Base-by-base conservation (phyloP, 192 early-diverging fungal species). In the Bifiguratus adelaidae region DNA sequence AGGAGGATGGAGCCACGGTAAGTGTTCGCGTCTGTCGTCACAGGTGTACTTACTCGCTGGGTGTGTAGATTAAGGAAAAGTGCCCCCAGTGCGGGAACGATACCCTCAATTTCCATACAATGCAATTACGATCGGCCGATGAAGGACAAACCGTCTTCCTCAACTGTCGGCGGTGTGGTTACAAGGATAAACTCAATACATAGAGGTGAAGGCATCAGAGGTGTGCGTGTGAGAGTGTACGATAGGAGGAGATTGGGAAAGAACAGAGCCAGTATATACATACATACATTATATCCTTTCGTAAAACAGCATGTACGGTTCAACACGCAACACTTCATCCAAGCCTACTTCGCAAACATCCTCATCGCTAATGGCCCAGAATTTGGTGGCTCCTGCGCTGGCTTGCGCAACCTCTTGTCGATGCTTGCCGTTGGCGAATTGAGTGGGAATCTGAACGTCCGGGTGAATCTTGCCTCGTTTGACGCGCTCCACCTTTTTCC, bases 121-220 rank as follows among this genome's bases (percentile, higher is more conserved):
- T 92, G 67, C 95, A 99, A 63, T 68, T 99, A 59, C 86, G 95
- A 34, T 90, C 87, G 50, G 95, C 95, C 11, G 95, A 99, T 80
- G 95, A 99, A 82, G 95, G 95, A 30, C 95, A 99, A 69, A 99
- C 95, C n/a, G 80, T 99, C n/a, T 99, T 99, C 60, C 96, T 93
- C 68, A 85, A 76, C 52, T 99, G 95, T 69, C 74, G 80, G 29
- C 89, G 93, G 68, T 99, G 95, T 73, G 92, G 91, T 70, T 89
- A 85, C 6, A n/a, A n/a, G n/a, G n/a, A n/a, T n/a, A n/a, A n/a
- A n/a, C n/a, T n/a, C n/a, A n/a, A n/a, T n/a, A n/a, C n/a, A n/a
- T n/a, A n/a, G n/a, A n/a, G n/a, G n/a, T n/a, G n/a, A n/a, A n/a
- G n/a, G n/a, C n/a, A n/a, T n/a, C n/a, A n/a, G n/a, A n/a, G n/a